These are phyloP conservation scores for Boletellus emodensis DNA, from an alignment of 768 basidiomycete species.

Conservation along the genomic window DNA sequence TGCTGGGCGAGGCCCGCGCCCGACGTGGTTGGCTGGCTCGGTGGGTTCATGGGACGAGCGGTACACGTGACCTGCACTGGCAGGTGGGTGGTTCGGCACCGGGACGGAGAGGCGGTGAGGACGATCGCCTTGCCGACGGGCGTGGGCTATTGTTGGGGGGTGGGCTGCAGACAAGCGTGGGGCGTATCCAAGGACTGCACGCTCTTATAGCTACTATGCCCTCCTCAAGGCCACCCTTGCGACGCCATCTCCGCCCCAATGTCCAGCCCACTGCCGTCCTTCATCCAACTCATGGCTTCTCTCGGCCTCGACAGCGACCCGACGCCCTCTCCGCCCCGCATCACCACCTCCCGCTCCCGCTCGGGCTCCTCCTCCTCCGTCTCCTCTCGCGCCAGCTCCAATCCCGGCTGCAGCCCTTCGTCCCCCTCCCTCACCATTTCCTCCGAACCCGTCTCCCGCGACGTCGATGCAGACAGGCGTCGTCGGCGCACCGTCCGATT, in stretches of 20 bases:
- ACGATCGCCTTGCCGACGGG: conserved; percentile 62
- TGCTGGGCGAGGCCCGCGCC: conserved; percentile 34
- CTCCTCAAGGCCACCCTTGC: conserved; percentile 15
- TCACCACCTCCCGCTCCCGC: conserved; percentile 26
- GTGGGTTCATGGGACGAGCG: conserved; percentile 37
- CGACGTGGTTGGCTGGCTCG: conserved; percentile 28
- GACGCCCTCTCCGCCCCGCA: conserved; percentile 30
- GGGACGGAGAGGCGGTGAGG: conserved; percentile 15
- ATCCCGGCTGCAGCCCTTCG: conserved; percentile 27
- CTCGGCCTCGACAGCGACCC: conserved; percentile 62
- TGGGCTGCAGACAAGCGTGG: conserved; percentile 30
- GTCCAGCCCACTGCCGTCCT: conserved; percentile 72
- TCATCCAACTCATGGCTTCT: conserved; percentile 83
- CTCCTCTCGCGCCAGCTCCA: conserved; percentile 39
- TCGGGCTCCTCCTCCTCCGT: conserved; percentile 46
- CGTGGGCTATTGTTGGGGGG: conserved; percentile 41
- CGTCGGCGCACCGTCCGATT: conserved; percentile 22
- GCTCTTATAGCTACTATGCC: conserved; percentile 27
- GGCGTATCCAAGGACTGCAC: conserved; percentile 30
- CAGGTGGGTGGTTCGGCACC: conserved; percentile 11
- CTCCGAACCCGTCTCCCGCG: conserved; percentile 23
- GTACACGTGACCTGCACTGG: conserved; percentile 12
- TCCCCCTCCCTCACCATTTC: conserved; percentile 37
- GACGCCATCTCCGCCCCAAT: conserved; percentile 39
- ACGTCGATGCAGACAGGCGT: conserved; percentile 30